A percentile compares a stretch with the other conserved stretches of the same genome.
phyloP scores from a whole-genome alignment of 2,329 filamentous ascomycete species.

The Alternaria ventricosa region DNA sequence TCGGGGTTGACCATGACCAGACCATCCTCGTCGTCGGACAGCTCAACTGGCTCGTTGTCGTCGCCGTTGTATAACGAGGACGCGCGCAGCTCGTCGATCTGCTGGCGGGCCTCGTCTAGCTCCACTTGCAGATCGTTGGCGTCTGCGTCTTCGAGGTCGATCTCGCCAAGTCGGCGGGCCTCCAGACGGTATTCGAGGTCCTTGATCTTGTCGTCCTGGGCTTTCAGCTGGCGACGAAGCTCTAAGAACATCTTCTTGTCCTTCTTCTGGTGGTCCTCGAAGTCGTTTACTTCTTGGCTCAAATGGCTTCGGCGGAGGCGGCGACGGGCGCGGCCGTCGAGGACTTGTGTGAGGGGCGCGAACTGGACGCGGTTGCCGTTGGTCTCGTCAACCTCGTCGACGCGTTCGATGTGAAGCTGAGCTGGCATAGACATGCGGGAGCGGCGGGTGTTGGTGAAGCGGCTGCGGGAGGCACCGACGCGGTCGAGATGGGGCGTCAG shows the following conservation, averaged over 20 bases:
- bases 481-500: conserved; percentile 44
- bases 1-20: conserved; percentile 43
- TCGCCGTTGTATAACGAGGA: conserved; percentile 41
- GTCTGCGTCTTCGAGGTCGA: conserved; percentile 47
- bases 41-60: conserved; percentile 27
- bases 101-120: conserved; percentile 42
- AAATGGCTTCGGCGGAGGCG: conserved; percentile 51
- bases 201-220: conserved; percentile 45
- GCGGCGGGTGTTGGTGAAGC: conserved; percentile 35
- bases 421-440: conserved; percentile 47
- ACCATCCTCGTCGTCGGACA: conserved; percentile 39
- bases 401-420: conserved; percentile 33
- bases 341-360: conserved; percentile 40
- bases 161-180: conserved; percentile 45
- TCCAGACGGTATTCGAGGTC: conserved; percentile 49
- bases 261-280: conserved; percentile 47
- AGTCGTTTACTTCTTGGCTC: conserved; percentile 50
- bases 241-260: conserved; percentile 47
- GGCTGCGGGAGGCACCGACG: conserved; percentile 31
- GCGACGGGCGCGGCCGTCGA: conserved; percentile 44
- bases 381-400: conserved; percentile 31
- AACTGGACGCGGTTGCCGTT: conserved; percentile 41
- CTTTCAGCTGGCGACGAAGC: conserved; percentile 45
- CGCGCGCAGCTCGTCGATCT: conserved; percentile 45
- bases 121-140: conserved; percentile 42